These are phyloP conservation scores for Apiospora pterosperma DNA, from an alignment of 2,329 filamentous ascomycete genomes.

Conservation along the genomic window DNA sequence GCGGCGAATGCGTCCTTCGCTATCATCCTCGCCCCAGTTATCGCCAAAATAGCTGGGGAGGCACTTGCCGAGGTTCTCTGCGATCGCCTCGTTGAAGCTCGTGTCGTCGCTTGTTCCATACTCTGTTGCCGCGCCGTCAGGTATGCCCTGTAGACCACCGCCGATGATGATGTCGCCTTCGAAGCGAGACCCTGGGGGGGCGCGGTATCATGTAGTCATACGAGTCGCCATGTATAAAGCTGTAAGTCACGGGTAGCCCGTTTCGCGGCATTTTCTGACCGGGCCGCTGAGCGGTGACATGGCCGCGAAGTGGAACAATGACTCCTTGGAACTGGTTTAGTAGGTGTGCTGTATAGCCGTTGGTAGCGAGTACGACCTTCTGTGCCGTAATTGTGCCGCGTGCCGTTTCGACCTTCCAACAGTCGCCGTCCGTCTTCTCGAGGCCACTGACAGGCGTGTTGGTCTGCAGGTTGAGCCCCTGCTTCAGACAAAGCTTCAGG, in stretches of 20 bases:
- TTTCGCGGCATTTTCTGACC: conserved; percentile 30
- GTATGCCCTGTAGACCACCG: conserved; percentile 34
- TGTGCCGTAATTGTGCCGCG: conserved; percentile 51
- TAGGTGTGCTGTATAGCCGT: conserved; percentile 29
- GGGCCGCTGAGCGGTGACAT: conserved; percentile 7
- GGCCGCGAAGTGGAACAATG: conserved; percentile 29
- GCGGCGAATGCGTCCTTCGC: conserved; percentile 29
- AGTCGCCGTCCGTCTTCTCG: conserved; percentile 19
- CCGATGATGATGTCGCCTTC: conserved; percentile 42
- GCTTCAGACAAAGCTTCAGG: conserved; percentile 5
- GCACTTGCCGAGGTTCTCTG: conserved; percentile 38
- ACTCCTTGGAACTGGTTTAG: conserved; percentile 25
- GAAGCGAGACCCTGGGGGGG: conserved; percentile 33
- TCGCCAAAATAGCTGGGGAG: conserved; percentile 40
- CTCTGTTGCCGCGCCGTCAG: conserved; percentile 32
- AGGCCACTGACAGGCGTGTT: conserved; percentile 15
- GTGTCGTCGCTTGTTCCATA: conserved; percentile 40
- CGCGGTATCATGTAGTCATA: conserved; percentile 37
- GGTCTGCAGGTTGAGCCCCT: conserved; percentile 16
- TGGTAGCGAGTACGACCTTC: conserved; percentile 36
- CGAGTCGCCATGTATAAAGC: conserved; percentile 15
- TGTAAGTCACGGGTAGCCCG: conserved; percentile 14
- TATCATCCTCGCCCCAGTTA: conserved; percentile 47
- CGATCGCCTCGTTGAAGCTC: conserved; percentile 31
- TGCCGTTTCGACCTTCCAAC: conserved; percentile 42